Evolutionary conservation across 495 filamentous ascomycete genomes (phyloP).

Genomic region (Extremus antarcticus): DNA sequence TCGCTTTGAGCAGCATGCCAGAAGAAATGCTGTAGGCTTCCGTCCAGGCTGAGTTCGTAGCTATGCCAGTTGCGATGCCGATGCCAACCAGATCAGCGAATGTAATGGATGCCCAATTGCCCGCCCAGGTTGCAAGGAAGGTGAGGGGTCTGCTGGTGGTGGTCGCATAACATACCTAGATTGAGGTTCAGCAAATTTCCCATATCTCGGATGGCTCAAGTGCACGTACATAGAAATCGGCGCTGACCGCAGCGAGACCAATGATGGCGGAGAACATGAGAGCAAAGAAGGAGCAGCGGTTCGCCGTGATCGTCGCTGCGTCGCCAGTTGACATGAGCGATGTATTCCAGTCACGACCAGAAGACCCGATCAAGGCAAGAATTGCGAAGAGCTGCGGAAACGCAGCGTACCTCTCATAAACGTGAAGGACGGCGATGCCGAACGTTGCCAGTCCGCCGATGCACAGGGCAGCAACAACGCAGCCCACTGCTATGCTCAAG

Average conservation of each 20-base stretch:
- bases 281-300: conserved; percentile 21
- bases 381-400: conserved; percentile 15
- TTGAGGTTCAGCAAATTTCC: not conserved
- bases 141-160: conserved; percentile 11
- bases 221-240: conserved; percentile 19
- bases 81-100: conserved; percentile 21
- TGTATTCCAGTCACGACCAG: conserved; percentile 20
- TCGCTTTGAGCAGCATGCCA: conserved; percentile 23
- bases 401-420: conserved; percentile 20
- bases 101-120: conserved; percentile 10
- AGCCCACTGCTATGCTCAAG: conserved; percentile 21
- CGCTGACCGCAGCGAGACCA: conserved; percentile 14
- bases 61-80: conserved; percentile 17
- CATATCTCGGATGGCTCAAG: not conserved
- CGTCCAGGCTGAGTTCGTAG: conserved; percentile 13
- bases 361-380: conserved; percentile 18
- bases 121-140: conserved; percentile 13
- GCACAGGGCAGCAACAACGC: conserved; percentile 19
- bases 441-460: conserved; percentile 20
- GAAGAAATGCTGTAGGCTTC: conserved; percentile 19
- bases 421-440: conserved; percentile 21
- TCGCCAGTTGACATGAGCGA: conserved; percentile 12
- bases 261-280: conserved; percentile 12
- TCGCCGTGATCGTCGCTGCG: conserved; percentile 7
- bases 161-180: conserved; percentile 18